phyloP scores from a whole-genome alignment of 352 stramenopile species.

The Stramenopiles sp. region DNA sequence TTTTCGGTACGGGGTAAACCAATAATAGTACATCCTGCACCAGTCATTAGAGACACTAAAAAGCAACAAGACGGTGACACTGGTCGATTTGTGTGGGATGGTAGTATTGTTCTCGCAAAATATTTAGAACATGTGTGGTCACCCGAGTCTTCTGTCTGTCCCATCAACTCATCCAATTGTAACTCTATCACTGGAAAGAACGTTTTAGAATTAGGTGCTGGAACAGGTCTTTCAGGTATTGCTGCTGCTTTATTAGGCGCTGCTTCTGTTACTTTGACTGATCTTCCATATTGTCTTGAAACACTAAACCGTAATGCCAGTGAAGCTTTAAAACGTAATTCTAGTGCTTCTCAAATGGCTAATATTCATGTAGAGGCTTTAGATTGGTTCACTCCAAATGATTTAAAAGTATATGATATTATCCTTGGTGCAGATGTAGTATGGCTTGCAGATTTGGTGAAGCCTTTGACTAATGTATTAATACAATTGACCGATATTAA shows the following conservation, averaged over 20 bases:
- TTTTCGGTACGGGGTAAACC: no score
- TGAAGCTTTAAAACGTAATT: conserved; percentile 17
- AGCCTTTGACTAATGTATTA: conserved; percentile 34
- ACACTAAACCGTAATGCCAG: no score
- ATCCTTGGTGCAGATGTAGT: conserved; percentile 48
- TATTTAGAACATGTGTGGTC: no score
- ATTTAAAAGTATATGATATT: conserved; percentile 27
- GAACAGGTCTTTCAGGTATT: conserved; percentile 37
- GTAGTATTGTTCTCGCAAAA: conserved; percentile 42
- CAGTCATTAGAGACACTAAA: no score
- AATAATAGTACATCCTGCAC: no score
- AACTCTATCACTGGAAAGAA: conserved; percentile 16
- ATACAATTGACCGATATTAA: conserved; percentile 11
- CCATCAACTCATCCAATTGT: conserved; percentile 19
- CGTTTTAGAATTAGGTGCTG: conserved; percentile 35
- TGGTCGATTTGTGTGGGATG: conserved; percentile 49
- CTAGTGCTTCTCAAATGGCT: not conserved
- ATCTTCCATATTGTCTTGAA: conserved; percentile 38
- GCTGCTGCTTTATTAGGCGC: conserved; percentile 29
- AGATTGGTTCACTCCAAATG: conserved; percentile 8
- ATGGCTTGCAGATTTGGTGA: conserved; percentile 41
- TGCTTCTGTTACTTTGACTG: conserved; percentile 29
- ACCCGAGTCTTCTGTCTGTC: no score
- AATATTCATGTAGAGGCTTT: conserved; percentile 9
- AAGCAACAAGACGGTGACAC: no score